These are phyloP conservation scores for Hypoxylon rubiginosum DNA, from an alignment of 2,329 filamentous ascomycete species.

Conservation along the genomic window DNA sequence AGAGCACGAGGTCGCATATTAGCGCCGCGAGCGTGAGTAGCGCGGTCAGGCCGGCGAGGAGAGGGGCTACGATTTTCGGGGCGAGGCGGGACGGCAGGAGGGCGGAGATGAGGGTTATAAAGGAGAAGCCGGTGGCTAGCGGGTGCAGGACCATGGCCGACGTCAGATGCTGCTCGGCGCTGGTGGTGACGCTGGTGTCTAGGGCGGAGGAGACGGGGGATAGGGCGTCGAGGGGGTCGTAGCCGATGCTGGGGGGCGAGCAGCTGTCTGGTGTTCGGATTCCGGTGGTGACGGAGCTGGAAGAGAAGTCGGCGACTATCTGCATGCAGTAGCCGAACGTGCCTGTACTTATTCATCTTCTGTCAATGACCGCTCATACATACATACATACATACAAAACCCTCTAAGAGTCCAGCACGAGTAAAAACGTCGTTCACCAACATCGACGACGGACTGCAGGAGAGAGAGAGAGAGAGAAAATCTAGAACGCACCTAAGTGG, in stretches of 20 bases:
- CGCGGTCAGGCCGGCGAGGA: background rate
- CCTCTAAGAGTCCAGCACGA: no score
- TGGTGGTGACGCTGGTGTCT: background rate
- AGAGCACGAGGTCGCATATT: constrained; percentile 8
- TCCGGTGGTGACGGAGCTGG: background rate
- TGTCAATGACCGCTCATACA: background rate
- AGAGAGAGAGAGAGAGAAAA: background rate
- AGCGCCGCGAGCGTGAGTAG: background rate
- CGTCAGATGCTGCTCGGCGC: background rate
- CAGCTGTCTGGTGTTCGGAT: background rate
- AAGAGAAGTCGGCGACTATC: background rate
- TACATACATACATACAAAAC: no score
- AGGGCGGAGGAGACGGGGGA: background rate
- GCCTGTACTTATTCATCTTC: background rate
- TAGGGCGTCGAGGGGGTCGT: background rate
- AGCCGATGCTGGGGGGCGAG: background rate
- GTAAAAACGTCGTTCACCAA: no score
- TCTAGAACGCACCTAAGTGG: background rate
- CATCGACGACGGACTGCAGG: no score
- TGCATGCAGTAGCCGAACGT: constrained; percentile 17
- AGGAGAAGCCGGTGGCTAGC: background rate
- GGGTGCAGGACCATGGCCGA: background rate
- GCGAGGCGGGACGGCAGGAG: background rate
- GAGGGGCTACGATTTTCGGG: background rate
- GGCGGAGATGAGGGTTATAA: background rate